phyloP scores from a whole-genome alignment of 1,284 basidiomycete genomes.

The Pyrrhoderma lamaoense region DNA sequence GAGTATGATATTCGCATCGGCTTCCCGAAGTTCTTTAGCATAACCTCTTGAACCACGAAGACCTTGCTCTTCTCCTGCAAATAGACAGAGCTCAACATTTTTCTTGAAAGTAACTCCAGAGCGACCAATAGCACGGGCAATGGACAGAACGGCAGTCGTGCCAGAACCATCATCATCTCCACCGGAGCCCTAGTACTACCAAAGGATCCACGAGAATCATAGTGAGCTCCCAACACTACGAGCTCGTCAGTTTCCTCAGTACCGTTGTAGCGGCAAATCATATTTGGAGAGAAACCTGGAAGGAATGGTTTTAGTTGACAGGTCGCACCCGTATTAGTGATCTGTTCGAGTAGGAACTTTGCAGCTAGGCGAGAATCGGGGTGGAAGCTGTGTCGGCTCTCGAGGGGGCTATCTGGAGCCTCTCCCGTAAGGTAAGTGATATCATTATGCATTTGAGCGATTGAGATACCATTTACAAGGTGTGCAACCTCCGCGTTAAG shows the following conservation, averaged over 20 bases:
- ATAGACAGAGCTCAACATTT: slow-evolving; percentile 63
- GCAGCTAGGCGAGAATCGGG: slow-evolving; percentile 63
- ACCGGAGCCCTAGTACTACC: slow-evolving; percentile 68
- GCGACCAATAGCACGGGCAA: slow-evolving; percentile 62
- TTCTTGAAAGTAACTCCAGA: slow-evolving; percentile 55
- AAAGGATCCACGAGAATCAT: slow-evolving; percentile 82
- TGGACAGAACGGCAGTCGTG: slow-evolving; percentile 65
- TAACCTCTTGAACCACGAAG: slow-evolving; percentile 60
- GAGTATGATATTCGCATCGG: slow-evolving; percentile 61
- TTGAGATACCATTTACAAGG: slow-evolving; percentile 56
- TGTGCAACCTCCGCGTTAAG: slow-evolving; percentile 56
- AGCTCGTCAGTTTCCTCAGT: slow-evolving; percentile 46
- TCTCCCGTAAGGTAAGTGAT: slow-evolving; percentile 81
- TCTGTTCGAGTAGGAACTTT: slow-evolving; percentile 62
- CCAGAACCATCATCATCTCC: slow-evolving; percentile 80
- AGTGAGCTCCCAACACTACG: slow-evolving; percentile 74
- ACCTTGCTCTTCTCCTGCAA: slow-evolving; percentile 71
- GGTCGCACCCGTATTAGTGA: slow-evolving; percentile 65
- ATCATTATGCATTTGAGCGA: slow-evolving; percentile 57
- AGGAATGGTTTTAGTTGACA: slow-evolving; percentile 65
- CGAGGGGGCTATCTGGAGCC: slow-evolving; percentile 52
- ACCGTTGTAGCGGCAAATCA: slow-evolving; percentile 63
- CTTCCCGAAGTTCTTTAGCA: slow-evolving; percentile 48
- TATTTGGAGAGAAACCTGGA: slow-evolving; percentile 71
- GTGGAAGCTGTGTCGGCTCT: slow-evolving; percentile 74